phyloP scores from a whole-genome alignment of 768 basidiomycete species.

The Naganishia antarctica region DNA sequence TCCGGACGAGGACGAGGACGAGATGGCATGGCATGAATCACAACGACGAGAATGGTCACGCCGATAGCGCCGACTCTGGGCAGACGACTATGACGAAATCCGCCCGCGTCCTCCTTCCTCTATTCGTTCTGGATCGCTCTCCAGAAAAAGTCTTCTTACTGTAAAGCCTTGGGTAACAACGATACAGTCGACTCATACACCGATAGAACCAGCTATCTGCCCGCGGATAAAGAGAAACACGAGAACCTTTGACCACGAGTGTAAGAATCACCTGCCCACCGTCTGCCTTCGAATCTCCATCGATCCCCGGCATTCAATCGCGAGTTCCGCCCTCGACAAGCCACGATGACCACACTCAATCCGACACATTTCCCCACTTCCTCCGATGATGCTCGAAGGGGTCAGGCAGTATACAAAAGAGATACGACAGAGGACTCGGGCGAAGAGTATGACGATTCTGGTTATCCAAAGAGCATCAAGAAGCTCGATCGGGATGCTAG shows the following conservation, averaged over 20 bases:
- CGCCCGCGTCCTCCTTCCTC: neutral
- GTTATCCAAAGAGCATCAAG: conserved; percentile 14
- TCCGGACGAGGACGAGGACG: too few species aligned
- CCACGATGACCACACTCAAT: conserved; percentile 48
- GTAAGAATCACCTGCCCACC: too few species aligned
- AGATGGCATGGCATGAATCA: too few species aligned
- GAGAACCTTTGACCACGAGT: too few species aligned
- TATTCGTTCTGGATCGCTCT: too few species aligned
- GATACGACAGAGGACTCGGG: conserved; percentile 16
- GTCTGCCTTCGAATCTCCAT: neutral
- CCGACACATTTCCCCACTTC: conserved; percentile 43
- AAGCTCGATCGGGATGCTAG: conserved; percentile 22
- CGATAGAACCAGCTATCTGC: too few species aligned
- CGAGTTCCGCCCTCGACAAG: neutral
- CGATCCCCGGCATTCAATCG: neutral
- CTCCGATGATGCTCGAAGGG: conserved; percentile 29
- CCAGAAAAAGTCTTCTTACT: too few species aligned
- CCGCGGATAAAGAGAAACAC: too few species aligned
- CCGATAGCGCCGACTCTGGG: too few species aligned
- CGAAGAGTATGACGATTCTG: conserved; percentile 19
- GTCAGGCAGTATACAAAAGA: conserved; percentile 39
- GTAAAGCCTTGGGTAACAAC: too few species aligned
- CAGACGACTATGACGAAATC: neutral
- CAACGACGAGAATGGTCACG: too few species aligned
- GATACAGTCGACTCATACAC: too few species aligned